A percentile compares a stretch with the other conserved stretches of the same genome.
Conservation (phyloP, 75 land plant genomes). For the Pseudotsuga menziesii region DNA sequence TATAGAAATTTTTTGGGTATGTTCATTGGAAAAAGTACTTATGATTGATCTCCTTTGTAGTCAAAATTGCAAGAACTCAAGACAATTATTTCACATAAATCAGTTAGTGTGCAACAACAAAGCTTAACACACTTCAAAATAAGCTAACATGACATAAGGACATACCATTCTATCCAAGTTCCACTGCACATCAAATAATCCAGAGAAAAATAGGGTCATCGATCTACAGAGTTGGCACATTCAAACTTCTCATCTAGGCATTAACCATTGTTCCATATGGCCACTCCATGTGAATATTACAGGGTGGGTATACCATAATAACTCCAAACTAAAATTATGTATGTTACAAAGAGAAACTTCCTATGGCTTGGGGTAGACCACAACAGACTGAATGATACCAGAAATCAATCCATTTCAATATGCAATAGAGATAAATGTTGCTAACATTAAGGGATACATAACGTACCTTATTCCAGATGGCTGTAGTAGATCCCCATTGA, state of each 20-base stretch:
- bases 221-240: conserved; percentile 93
- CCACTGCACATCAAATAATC: conserved; percentile 99
- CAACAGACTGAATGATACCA: no score
- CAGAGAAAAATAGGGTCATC: conserved; percentile 97
- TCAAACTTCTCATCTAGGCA: conserved; percentile 96
- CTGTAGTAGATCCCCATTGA: no score
- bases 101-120: not conserved
- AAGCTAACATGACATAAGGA: conserved; percentile 1
- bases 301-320: conserved; percentile 99
- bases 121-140: no score
- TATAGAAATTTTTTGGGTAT: no score
- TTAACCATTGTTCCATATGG: conserved; percentile 99
- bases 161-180: conserved; percentile 97
- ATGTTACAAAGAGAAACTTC: no score
- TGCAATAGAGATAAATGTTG: no score
- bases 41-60: not conserved
- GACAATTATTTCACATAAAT: not conserved
- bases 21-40: not conserved
- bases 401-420: no score
- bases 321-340: conserved; percentile 90
- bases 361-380: no score
- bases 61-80: not conserved
- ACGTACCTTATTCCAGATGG: no score
- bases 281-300: conserved; percentile 99
- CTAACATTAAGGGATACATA: no score